phyloP scores from a whole-genome alignment of 169 alveolate genomes.

The Plasmodium blacklocki region DNA sequence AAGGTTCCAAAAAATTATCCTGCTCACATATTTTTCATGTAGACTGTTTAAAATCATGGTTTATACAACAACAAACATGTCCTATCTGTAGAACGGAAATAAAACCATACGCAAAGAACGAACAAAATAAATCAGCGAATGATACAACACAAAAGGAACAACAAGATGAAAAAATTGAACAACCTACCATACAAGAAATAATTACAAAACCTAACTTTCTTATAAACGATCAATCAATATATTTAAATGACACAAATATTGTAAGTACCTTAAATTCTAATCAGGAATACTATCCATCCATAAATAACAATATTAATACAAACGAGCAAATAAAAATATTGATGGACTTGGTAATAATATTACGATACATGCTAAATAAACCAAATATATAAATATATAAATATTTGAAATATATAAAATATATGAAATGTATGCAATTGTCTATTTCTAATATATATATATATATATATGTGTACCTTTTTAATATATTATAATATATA shows the following conservation, averaged over 20 bases:
- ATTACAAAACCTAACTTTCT: conserved; percentile 32
- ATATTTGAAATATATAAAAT: no score
- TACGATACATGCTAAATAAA: no score
- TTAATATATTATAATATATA: no score
- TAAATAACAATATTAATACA: conserved; percentile 10
- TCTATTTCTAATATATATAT: no score
- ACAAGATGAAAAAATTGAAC: conserved; percentile 11
- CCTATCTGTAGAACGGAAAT: conserved; percentile 87
- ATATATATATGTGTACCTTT: no score
- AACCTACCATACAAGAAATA: conserved; percentile 42
- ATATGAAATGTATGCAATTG: no score
- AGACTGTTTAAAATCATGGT: conserved; percentile 88
- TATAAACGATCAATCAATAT: conserved; percentile 1
- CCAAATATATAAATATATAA: no score
- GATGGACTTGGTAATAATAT: conserved; percentile 23
- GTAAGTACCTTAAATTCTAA: neutral
- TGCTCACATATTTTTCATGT: conserved; percentile 91
- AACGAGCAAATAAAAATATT: conserved; percentile 42
- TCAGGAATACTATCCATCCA: neutral
- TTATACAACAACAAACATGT: conserved; percentile 89
- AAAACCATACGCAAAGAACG: conserved; percentile 21
- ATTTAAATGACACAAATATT: conserved; percentile 10
- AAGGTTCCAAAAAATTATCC: conserved; percentile 86
- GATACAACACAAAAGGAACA: conserved; percentile 29
- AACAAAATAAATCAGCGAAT: neutral